Percentiles rank a stretch among this genome's conserved stretches.
Evolutionary conservation across 2,329 filamentous ascomycete species (phyloP).

Genomic region (Dendrostoma leiphaemia): DNA sequence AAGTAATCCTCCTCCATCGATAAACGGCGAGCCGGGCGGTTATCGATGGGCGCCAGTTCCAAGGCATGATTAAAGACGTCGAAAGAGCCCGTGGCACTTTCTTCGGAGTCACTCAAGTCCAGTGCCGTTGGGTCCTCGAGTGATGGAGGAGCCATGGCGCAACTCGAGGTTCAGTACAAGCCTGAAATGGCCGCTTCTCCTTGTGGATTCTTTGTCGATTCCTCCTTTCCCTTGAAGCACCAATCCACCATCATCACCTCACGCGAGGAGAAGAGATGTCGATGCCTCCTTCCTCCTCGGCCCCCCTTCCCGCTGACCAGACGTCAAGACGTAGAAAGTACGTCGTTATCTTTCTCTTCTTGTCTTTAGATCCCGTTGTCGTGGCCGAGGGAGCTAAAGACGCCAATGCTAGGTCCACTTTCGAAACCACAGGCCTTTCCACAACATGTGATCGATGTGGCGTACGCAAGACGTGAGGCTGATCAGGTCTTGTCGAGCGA

Average conservation of each 20-base stretch:
- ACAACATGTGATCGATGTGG: conserved; percentile 6
- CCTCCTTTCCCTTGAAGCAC: conserved; percentile 5
- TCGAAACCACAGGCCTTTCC: conserved; percentile 10
- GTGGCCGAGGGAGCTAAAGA: background rate
- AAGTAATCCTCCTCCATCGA: conserved; percentile 56
- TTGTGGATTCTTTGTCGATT: background rate
- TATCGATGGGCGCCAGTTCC: conserved; percentile 18
- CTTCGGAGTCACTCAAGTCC: conserved; percentile 14
- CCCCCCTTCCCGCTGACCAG: background rate
- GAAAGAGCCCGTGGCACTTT: conserved; percentile 13
- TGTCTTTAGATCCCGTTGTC: background rate
- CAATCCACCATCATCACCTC: conserved; percentile 15
- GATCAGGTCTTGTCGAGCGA: background rate
- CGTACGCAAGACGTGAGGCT: background rate
- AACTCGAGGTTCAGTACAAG: too few species aligned
- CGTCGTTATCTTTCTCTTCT: background rate
- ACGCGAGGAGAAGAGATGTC: background rate
- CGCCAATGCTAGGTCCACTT: conserved; percentile 12
- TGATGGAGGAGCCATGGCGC: too few species aligned
- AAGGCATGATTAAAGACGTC: conserved; percentile 18
- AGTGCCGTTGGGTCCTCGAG: background rate
- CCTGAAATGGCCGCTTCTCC: background rate
- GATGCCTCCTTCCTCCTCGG: background rate
- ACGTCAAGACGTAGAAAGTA: background rate
- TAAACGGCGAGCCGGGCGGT: conserved; percentile 35